Base-by-base conservation (phyloP, 2,329 filamentous ascomycete species). In the Talaromyces amestolkiae region DNA sequence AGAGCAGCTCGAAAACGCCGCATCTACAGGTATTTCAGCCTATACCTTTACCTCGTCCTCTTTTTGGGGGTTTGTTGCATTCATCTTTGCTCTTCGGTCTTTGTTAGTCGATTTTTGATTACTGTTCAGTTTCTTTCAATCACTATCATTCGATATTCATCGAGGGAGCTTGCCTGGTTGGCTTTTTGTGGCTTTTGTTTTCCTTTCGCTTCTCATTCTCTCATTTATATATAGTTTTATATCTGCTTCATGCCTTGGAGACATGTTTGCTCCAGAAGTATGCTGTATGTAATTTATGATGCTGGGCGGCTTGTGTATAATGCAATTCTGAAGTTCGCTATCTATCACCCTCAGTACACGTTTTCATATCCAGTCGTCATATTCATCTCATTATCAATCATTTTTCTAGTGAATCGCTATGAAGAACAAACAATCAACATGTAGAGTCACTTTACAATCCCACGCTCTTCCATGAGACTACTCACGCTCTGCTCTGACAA, bases 381-480 rank as follows among this genome's bases (percentile, higher is more conserved):
- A 56, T 22, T 56, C 22, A 19, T 56, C 33, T 22, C 11, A 37
- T 56, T 33, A 6, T 56, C 33, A 6, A 37, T 56, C 37, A 19
- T n/a, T 19, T 35, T 13, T 22, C 33, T 24, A 19, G 4, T 37
- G 7, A 37, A 35, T 13, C 27, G 27, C n/a, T 37, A 37, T 15
- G 5, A 19, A 56, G 33, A 39, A 56, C 19, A 37, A 56, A 54
- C 51, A 54, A 35, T 37, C n/a, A 6, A 24, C 31, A 56, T 19
- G 53, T 6, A 13, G 6, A 56, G 13, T 56, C 53, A 56, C 33
- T 33, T 22, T 15, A 78, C 70, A 58, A 68, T 49, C 17, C 93
- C 82, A 72, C 92, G 85, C 77, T 93, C 90, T 68, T 87, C 88
- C 85, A 91, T 87, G 64, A 96, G 78, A 72, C 92, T 91, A 64